Base-by-base conservation (phyloP, 139 green algal species). In the Volvox africanus region DNA sequence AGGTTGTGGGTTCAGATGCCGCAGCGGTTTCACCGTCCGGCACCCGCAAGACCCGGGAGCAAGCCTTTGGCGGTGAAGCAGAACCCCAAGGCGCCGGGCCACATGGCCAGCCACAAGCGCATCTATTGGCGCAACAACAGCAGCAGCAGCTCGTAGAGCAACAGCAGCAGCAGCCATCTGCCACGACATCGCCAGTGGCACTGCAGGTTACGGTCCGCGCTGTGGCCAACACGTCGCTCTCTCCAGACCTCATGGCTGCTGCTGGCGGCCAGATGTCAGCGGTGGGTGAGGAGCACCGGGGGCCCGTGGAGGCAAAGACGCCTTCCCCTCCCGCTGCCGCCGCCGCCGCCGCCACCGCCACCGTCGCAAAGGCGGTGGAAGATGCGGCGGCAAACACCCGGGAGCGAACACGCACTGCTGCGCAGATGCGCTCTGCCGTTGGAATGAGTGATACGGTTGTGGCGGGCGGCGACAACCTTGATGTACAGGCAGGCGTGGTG, bases 91-190 rank as follows among this genome's bases (percentile, higher is more conserved):
- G 44, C 44, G 44, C 44, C 44, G 44, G 44, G 9, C 44, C 44
- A 55, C 5, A 55, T 55, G 44, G 44, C 44, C 44, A 55, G 44
- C 44, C 44, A 55, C 44, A 55, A 55, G 44, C 5, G 44, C 9
- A 9, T 55, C 9, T 55, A 55, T 55, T 55, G n/a, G n/a, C n/a
- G n/a, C n/a, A n/a, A n/a, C n/a, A n/a, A n/a, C n/a, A n/a, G n/a
- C n/a, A n/a, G 44, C 24, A 24, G 65, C 65, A 35, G 76, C 76
- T 36, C n/a, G 1, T 44, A 33, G 33, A 82, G 33, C n/a, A 61
- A 20, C 76, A 82, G 76, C 76, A 82, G 20, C 75, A 81, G 33
- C 78, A 30, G 80, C 80, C 13, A 61, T 61, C 81, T 55, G 80
- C 80, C 21, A 26, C 80, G 80, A 55, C 80, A 44, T 30, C 50